Base-by-base conservation (phyloP, 805 yeast genomes). In the Ogataea paraovalis region DNA sequence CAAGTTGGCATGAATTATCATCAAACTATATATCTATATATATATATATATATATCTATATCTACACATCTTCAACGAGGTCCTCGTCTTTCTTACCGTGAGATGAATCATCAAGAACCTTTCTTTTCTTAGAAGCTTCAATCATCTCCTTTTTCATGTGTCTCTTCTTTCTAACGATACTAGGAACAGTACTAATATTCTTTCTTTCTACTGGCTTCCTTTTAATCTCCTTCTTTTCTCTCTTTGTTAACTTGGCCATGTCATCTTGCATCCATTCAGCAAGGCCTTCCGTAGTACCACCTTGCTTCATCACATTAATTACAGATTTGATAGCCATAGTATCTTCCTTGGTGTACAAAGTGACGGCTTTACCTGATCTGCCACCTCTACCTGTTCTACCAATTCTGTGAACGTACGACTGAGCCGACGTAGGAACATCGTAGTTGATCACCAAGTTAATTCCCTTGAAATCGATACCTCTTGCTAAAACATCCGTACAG, bases 341-440 rank as follows among this genome's bases (percentile, higher is more conserved):
- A 63, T 94, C 99, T 53, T 88, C 96, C 62, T 90, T 91, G 22
- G 99, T 92, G 71, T 87, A 94, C 55, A 91, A 83, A 0, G 99
- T 94, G 18, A 94, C 80, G 0, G 98, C 97, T 57, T 76, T 77
- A 48, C 99, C 99, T 8, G 69, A 60, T 50, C 85, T 80, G 1
- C 96, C 96, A 45, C 89, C 96, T 75, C 99, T 84, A 56, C 99
- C 99, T 2, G 99, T 92, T 75, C 99, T 85, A 67, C 99, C 99
- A 59, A 94, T 88, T 70, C 99, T 81, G 67, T 94, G 99, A 41
- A 94, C 97, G 65, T 94, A 94, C 0, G 96, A 85, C 66, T 92
- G 97, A 0, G 97, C 89, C 39, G 85, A 80, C 58, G 82, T 87
- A 16, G 99, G 99, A 12, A 94, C 96, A 68, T 94, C 99, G 66